These are phyloP conservation scores for Lophiostoma macrostomum DNA, from an alignment of 495 filamentous ascomycete species.

Conservation along the genomic window DNA sequence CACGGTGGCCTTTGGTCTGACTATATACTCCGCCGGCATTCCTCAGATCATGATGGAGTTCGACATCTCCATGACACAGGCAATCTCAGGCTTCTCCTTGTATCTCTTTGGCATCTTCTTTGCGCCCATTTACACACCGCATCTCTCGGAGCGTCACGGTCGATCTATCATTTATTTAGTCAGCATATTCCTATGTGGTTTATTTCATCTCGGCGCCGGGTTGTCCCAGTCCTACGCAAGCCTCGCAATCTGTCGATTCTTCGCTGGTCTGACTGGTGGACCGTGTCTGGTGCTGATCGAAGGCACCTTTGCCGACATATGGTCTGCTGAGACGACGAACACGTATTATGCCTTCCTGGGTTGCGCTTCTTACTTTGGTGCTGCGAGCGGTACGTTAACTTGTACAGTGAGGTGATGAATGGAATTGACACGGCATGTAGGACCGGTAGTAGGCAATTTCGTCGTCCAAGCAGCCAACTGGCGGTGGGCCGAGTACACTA, in stretches of 20 bases:
- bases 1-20: slow-evolving; percentile 39
- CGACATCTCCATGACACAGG: slow-evolving; percentile 18
- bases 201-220: slow-evolving; percentile 43
- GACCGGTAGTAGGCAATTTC: slow-evolving; percentile 43
- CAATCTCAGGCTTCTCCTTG: slow-evolving; percentile 35
- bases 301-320: slow-evolving; percentile 49
- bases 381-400: slow-evolving; percentile 34
- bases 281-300: slow-evolving; percentile 47
- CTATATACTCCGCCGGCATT: slow-evolving; percentile 27
- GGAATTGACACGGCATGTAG: too few relatives aligned
- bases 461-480: slow-evolving; percentile 38
- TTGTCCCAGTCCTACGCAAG: slow-evolving; percentile 37
- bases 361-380: slow-evolving; percentile 38
- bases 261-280: slow-evolving; percentile 45
- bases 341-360: slow-evolving; percentile 43
- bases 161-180: slow-evolving; percentile 41
- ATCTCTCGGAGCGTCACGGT: slow-evolving; percentile 42
- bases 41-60: slow-evolving; percentile 18
- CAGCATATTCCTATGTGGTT: slow-evolving; percentile 36
- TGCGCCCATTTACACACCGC: slow-evolving; percentile 44
- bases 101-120: slow-evolving; percentile 44
- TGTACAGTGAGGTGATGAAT: too few relatives aligned
- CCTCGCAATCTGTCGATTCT: slow-evolving; percentile 45
- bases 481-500: slow-evolving; percentile 45
- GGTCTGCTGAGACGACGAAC: slow-evolving; percentile 38